A percentile compares a stretch with the other conserved stretches of the same genome.
phyloP scores from a whole-genome alignment of 768 basidiomycete genomes.

The Suillus ampliporus region DNA sequence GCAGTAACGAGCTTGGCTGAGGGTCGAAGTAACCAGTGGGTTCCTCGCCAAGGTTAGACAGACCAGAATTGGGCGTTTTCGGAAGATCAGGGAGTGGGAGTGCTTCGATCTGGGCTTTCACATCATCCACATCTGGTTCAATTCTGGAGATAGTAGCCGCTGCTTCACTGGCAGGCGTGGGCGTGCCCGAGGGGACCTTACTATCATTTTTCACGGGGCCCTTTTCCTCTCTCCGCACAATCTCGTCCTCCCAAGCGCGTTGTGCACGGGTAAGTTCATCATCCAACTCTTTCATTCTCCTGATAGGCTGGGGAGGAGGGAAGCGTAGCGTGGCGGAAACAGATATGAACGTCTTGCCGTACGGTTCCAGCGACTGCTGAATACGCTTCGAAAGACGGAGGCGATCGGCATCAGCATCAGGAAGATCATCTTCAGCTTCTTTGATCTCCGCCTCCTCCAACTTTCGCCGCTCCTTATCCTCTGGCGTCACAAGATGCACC shows the following conservation, averaged over 20 bases:
- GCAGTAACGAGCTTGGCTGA: constrained; percentile 32
- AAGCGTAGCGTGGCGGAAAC: constrained; percentile 93
- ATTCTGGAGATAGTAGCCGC: constrained; percentile 20
- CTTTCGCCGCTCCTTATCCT: constrained; percentile 23
- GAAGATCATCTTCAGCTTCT: constrained; percentile 53
- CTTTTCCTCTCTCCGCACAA: constrained; percentile 76
- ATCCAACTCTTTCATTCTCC: constrained; percentile 88
- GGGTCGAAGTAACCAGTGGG: constrained; percentile 51
- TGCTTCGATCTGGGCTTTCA: constrained; percentile 72
- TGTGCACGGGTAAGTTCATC: constrained; percentile 72
- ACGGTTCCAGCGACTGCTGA: constrained; percentile 82
- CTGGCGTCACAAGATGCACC: constrained; percentile 26
- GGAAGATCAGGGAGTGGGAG: constrained; percentile 43
- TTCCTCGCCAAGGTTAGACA: constrained; percentile 35
- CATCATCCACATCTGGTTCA: constrained; percentile 47
- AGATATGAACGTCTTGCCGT: constrained; percentile 86
- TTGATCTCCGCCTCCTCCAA: constrained; percentile 23
- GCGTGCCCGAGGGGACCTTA: constrained; percentile 31
- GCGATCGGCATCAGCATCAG: constrained; percentile 75
- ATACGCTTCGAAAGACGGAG: constrained; percentile 76
- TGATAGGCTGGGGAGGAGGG: constrained; percentile 88
- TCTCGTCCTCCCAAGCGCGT: constrained; percentile 86
- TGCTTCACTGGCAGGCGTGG: constrained; percentile 34
- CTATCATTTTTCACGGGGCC: constrained; percentile 23
- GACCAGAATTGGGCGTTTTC: constrained; percentile 44